These are phyloP conservation scores for Biscogniauxia sp. DNA, from an alignment of 2,329 filamentous ascomycete genomes.

Conservation along the genomic window DNA sequence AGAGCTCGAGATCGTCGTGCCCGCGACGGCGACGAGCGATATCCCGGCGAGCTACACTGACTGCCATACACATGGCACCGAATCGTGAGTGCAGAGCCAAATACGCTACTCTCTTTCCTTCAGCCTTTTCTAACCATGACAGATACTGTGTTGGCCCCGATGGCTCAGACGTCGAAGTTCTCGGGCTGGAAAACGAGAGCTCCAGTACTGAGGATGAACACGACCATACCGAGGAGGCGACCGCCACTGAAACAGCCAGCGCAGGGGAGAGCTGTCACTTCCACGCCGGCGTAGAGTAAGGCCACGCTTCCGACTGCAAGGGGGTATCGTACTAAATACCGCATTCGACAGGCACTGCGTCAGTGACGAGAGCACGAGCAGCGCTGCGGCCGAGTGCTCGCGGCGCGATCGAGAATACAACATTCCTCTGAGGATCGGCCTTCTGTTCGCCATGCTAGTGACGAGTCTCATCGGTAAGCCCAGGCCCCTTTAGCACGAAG, in stretches of 20 bases:
- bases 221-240: conserved; percentile 17
- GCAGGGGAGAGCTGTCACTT: conserved; percentile 62
- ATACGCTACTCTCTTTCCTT: neutral
- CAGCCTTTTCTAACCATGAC: neutral
- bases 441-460: conserved; percentile 68
- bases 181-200: conserved; percentile 33
- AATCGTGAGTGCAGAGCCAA: conserved; percentile 40
- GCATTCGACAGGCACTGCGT: conserved; percentile 52
- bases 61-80: conserved; percentile 50
- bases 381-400: conserved; percentile 40
- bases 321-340: conserved; percentile 4
- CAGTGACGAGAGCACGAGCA: conserved; percentile 37
- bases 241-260: conserved; percentile 17
- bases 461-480: conserved; percentile 62
- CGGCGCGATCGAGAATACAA: conserved; percentile 58
- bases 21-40: conserved; percentile 27
- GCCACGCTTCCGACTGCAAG: conserved; percentile 10
- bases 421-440: conserved; percentile 64
- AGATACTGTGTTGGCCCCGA: conserved; percentile 62
- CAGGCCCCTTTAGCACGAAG: neutral
- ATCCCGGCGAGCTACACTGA: conserved; percentile 36
- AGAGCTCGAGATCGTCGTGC: conserved; percentile 31
- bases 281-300: conserved; percentile 72
- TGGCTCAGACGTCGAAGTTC: conserved; percentile 60
- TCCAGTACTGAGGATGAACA: conserved; percentile 19